Base-by-base conservation (phyloP, 2,329 filamentous ascomycete species). In the Alternaria sp. region DNA sequence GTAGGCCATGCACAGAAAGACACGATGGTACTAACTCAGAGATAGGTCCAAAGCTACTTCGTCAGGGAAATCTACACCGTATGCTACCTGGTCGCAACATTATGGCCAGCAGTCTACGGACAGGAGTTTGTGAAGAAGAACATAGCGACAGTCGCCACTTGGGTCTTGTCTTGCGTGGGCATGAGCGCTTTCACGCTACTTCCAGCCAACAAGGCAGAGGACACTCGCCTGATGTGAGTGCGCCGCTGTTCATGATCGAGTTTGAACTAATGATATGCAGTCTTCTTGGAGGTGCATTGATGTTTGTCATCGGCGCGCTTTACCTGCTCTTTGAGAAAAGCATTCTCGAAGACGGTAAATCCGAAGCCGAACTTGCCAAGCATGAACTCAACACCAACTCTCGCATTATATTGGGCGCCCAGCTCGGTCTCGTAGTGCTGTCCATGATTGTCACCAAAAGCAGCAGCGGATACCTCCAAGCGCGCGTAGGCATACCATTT, bases 161-260 rank as follows among this genome's bases (percentile, higher is more conserved):
- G 96, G 96, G 85, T 87, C 9, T 72, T 90, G 40, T 91, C 92
- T 5, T 97, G 94, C 79, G 69, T 90, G 2, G 82, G 90, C 5
- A 97, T 98, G 93, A 96, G 95, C 77, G 86, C 87, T 3, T 99
- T 99, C 75, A 99, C 96, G 0, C 81, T 98, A 13, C 84, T 99
- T 2, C 91, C 93, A 1, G 96, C 93, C 3, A 90, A 92, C 79
- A 99, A 98, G 79, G 83, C 88, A 1, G 96, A 99, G 76, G 88
- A 91, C 70, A 77, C 93, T 5, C 85, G 83, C 59, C 83, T 93
- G 25, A 93, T 97, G 90, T 94, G 83, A 77, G 87, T 66, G 15
- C n/a, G 17, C 15, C 17, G 15, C 17, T 15, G 28, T 2, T 17
- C 5, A 9, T 5, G 1, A 32, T 19, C 2, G 26, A 28, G 15